Evolutionary conservation across 768 basidiomycete species (phyloP), one percentile per base, ranked within the genome.

Genomic region (Boletus coccyginus): DNA sequence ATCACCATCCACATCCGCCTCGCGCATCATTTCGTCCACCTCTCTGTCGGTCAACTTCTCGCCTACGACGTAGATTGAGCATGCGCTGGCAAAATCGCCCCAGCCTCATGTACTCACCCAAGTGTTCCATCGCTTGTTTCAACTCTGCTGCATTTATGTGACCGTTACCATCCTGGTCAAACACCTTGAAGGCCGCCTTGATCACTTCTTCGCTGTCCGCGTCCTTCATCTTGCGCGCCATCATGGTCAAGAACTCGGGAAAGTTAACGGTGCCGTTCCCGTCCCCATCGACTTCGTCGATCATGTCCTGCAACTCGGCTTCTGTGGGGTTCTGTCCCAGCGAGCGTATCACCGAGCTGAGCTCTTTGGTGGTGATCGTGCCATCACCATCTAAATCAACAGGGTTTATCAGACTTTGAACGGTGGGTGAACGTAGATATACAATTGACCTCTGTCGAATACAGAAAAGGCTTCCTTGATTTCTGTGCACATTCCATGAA

Each of bases 391-490:
- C 92, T 94, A 67, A 41, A 38, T 11, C 13, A 9, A 31, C 12
- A 13, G 7, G 8, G 7, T 12, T 35, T 13, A 32, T 55, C 46
- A 60, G 49, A 29, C 16, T 13, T 8, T 9, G 3, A 7, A 33
- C 8, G 5, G 27, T 1, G 10, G 9, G 12, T 7, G 12, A 8
- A n/a, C 0, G n/a, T n/a, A 27, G 17, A 14, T 24, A 2, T 11
- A 46, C 17, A 8, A 33, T 14, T 48, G 29, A 93, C 94, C 91
- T 74, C 94, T 95, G 79, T 97, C 94, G 74, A 98, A 98, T 19
- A 98, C 83, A 56, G 94, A 93, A 78, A 98, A 98, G 49, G 95
- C 95, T 80, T 98, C 96, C 82, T 96, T 98, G 85, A 95, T 98
- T 75, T 96, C 94, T 92, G 70, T 33, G 44, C 46, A n/a, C 35